A percentile compares a stretch with the other conserved stretches of the same genome.
Evolutionary conservation across 2,329 filamentous ascomycete species (phyloP).

Genomic region (Chrysoporthe austroafricana): DNA sequence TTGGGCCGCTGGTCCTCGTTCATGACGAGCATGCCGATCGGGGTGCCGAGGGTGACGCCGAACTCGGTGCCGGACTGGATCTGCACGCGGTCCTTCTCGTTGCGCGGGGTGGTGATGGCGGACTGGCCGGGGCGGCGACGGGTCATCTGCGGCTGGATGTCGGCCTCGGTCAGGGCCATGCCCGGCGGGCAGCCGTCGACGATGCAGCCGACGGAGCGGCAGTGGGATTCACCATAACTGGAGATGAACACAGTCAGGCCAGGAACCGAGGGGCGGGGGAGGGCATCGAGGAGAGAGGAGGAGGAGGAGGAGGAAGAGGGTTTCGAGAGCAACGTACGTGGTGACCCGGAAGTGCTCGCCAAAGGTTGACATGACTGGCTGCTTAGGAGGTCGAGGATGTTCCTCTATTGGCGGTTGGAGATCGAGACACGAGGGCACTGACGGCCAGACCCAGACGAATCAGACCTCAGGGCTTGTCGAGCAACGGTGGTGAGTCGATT

Average conservation of each 20-base stretch:
- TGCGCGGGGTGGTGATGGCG: constrained; percentile 85
- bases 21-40: constrained; percentile 82
- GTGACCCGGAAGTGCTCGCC: constrained; percentile 81
- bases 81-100: constrained; percentile 89
- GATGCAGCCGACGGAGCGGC: constrained; percentile 90
- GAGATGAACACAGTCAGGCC: constrained; percentile 17
- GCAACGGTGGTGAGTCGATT: background rate
- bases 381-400: background rate
- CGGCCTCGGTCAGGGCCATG: constrained; percentile 79
- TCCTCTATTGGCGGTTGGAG: background rate
- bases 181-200: constrained; percentile 91
- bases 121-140: constrained; percentile 88
- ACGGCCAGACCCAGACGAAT: background rate
- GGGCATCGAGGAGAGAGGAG: background rate
- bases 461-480: background rate
- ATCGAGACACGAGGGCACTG: too few relatives aligned
- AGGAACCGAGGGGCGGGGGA: too few relatives aligned
- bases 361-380: constrained; percentile 78
- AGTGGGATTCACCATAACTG: constrained; percentile 85
- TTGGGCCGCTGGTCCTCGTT: constrained; percentile 93
- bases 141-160: constrained; percentile 95
- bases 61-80: constrained; percentile 94
- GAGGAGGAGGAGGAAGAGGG: constrained; percentile 26
- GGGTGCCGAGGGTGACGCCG: constrained; percentile 86
- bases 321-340: constrained; percentile 60